Conservation (phyloP, 192 early-diverging fungal genomes). For the Linnemannia zychae region DNA sequence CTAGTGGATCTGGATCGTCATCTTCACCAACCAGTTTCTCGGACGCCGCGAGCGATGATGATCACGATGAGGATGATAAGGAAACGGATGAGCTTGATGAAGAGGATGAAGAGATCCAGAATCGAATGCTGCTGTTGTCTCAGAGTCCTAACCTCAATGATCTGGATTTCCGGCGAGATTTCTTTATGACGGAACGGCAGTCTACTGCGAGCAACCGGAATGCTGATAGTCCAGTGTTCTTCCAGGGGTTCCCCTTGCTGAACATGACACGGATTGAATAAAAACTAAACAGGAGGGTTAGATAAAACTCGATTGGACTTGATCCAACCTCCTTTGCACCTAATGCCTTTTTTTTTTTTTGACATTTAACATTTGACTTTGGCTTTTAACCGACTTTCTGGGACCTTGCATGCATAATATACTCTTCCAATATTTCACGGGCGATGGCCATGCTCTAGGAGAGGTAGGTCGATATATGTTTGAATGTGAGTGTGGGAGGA, state of each 20-base stretch:
- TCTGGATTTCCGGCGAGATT: neutral
- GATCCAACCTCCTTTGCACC: too few species aligned
- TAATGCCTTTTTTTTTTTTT: too few species aligned
- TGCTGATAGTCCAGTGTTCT: neutral
- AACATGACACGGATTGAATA: constrained; percentile 1
- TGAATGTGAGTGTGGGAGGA: too few species aligned
- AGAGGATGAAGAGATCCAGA: neutral
- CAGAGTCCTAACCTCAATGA: neutral
- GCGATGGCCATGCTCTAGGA: too few species aligned
- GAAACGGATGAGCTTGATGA: neutral
- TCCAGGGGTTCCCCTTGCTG: neutral
- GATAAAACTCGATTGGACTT: too few species aligned
- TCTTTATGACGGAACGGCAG: neutral
- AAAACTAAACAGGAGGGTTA: too few species aligned
- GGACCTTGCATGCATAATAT: too few species aligned
- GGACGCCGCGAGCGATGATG: neutral
- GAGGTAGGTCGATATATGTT: too few species aligned
- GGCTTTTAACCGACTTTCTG: too few species aligned
- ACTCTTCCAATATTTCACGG: too few species aligned
- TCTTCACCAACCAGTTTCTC: neutral
- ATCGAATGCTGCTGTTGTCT: neutral
- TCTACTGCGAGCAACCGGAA: neutral
- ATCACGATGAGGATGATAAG: neutral
- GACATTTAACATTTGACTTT: too few species aligned
- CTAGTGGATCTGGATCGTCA: neutral